A percentile compares a stretch with the other conserved stretches of the same genome.
These are phyloP conservation scores for Curvularia hawaiiensis DNA, from an alignment of 2,329 filamentous ascomycete genomes.

Conservation along the genomic window DNA sequence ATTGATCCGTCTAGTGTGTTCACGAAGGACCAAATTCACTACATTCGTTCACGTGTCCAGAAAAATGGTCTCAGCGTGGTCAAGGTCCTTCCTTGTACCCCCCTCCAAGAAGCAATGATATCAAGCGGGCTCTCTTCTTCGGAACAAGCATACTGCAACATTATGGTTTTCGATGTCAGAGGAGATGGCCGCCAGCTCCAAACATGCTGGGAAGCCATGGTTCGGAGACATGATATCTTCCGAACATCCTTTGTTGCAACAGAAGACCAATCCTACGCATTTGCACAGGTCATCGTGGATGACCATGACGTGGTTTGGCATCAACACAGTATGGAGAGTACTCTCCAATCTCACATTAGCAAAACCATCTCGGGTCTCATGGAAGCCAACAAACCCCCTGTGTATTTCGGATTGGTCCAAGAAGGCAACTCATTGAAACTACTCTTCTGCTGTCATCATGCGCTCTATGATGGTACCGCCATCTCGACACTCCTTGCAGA, in stretches of 20 bases:
- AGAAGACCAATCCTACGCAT: constrained; percentile 63
- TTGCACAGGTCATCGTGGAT: constrained; percentile 72
- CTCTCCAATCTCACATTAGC: constrained; percentile 50
- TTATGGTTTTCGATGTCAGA: constrained; percentile 66
- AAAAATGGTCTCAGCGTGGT: constrained; percentile 48
- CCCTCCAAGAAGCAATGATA: constrained; percentile 87
- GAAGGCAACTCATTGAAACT: constrained; percentile 38
- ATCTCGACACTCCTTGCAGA: constrained; percentile 73
- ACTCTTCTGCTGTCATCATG: constrained; percentile 72
- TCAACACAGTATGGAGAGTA: constrained; percentile 15
- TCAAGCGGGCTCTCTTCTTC: constrained; percentile 57
- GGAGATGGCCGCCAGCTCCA: constrained; percentile 58
- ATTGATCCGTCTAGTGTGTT: constrained; percentile 20
- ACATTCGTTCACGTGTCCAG: constrained; percentile 22
- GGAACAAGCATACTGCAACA: constrained; percentile 71
- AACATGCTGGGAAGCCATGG: constrained; percentile 66
- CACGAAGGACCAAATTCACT: constrained; percentile 15
- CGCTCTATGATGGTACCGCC: constrained; percentile 83
- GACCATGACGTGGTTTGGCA: constrained; percentile 53
- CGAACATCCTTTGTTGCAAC: constrained; percentile 77
- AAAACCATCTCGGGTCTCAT: constrained; percentile 57
- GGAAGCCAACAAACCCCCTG: constrained; percentile 39
- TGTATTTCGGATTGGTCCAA: constrained; percentile 40
- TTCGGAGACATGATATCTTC: constrained; percentile 73
- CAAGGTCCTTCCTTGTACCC: constrained; percentile 77